A percentile compares a stretch with the other conserved stretches of the same genome.
These are phyloP conservation scores for Hericium alpestre DNA, from an alignment of 768 basidiomycete genomes.

Conservation along the genomic window DNA sequence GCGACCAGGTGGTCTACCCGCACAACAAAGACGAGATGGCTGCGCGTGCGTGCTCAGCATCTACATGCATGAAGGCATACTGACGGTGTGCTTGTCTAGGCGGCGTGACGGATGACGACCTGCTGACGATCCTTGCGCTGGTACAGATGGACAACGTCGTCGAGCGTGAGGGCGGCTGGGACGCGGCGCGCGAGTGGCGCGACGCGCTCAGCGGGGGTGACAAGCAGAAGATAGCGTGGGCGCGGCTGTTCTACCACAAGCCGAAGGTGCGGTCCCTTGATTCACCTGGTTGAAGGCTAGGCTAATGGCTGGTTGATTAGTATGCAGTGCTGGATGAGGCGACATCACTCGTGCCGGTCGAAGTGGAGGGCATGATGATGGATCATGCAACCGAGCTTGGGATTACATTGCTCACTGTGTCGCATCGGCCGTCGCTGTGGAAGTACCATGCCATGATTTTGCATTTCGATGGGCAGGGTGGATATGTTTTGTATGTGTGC, in stretches of 20 bases:
- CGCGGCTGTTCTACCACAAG: slow-evolving; percentile 86
- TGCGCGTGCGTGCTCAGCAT: slow-evolving; percentile 32
- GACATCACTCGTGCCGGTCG: slow-evolving; percentile 85
- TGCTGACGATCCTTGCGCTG: slow-evolving; percentile 58
- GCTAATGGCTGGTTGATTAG: slow-evolving; percentile 27
- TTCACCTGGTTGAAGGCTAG: background rate
- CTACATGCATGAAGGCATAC: background rate
- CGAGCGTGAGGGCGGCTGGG: slow-evolving; percentile 96
- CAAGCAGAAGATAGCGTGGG: slow-evolving; percentile 97
- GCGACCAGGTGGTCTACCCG: slow-evolving; percentile 96
- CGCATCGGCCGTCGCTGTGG: slow-evolving; percentile 91
- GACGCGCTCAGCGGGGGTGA: slow-evolving; percentile 91
- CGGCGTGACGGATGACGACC: slow-evolving; percentile 63
- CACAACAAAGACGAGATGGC: slow-evolving; percentile 76
- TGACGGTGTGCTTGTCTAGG: slow-evolving; percentile 25
- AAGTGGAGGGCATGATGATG: slow-evolving; percentile 93
- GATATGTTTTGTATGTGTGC: slow-evolving; percentile 79
- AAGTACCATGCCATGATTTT: slow-evolving; percentile 82
- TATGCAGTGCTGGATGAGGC: slow-evolving; percentile 97
- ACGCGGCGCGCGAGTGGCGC: slow-evolving; percentile 81
- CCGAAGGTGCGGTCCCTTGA: slow-evolving; percentile 54
- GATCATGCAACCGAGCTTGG: slow-evolving; percentile 77
- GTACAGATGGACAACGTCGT: slow-evolving; percentile 84
- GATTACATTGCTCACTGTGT: slow-evolving; percentile 90
- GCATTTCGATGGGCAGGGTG: slow-evolving; percentile 90